These are phyloP conservation scores for Chaetomium strumarium DNA, from an alignment of 2,329 filamentous ascomycete species.

Conservation along the genomic window DNA sequence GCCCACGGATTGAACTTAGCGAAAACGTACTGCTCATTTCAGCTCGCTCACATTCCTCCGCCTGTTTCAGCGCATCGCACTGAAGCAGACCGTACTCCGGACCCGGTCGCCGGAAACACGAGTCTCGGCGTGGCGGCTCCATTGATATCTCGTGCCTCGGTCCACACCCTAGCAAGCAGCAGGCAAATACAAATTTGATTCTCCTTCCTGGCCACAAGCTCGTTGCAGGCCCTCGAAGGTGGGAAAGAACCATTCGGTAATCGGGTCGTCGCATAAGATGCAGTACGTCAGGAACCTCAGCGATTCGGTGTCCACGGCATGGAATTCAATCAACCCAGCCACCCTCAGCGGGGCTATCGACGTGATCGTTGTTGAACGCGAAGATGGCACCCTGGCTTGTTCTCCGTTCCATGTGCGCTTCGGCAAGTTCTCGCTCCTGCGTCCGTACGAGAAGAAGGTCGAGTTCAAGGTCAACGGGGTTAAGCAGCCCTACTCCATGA, in stretches of 20 bases:
- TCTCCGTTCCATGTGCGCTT: constrained; percentile 98
- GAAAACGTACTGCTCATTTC: neutral
- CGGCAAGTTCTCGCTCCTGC: constrained; percentile 93
- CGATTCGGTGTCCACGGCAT: constrained; percentile 94
- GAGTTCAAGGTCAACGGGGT: constrained; percentile 92
- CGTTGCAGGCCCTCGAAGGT: neutral
- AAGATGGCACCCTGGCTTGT: constrained; percentile 82
- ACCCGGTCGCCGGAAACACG: neutral
- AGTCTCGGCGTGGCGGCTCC: constrained; percentile 8
- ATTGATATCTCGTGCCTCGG: constrained; percentile 7
- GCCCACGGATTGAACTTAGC: neutral
- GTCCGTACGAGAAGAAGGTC: constrained; percentile 97
- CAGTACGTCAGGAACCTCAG: constrained; percentile 96
- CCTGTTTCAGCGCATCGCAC: neutral
- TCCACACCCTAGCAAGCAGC: neutral
- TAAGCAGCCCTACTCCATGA: constrained; percentile 95
- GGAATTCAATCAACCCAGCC: constrained; percentile 98
- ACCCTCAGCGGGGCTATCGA: constrained; percentile 97
- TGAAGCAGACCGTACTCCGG: neutral
- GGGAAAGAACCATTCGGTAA: neutral
- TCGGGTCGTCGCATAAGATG: constrained; percentile 51
- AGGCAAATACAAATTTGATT: neutral
- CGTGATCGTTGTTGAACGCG: constrained; percentile 95
- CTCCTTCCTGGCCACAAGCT: constrained; percentile 4
- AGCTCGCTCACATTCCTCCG: neutral